Base-by-base conservation (phyloP, 2,329 filamentous ascomycete species). In the Arthrobotrys conoides region DNA sequence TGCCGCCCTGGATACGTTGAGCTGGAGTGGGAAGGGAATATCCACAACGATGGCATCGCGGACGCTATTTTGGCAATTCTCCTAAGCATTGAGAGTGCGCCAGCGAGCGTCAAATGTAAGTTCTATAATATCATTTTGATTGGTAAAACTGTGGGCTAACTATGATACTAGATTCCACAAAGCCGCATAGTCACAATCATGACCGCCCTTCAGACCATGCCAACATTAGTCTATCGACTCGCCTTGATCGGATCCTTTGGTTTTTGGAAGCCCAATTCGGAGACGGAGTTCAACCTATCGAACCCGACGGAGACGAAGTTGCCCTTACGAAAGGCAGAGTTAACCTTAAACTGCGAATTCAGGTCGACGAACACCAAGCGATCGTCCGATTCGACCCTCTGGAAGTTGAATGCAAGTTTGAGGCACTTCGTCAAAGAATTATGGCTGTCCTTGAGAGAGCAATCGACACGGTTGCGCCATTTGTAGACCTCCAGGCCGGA, bases 251-350 rank as follows among this genome's bases (percentile, higher is more conserved):
- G 38, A 90, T 99, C 20, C 92, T 96, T 85, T 93, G 97, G 90
- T 97, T 99, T 86, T 91, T 99, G 14, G 96, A 99, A 86, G 93
- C 94, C 1, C 96, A 99, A 84, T 99, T 99, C 83, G 96, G 96
- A 79, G 91, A 96, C 80, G 91, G 93, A 76, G 90, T 98, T 71
- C 87, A 89, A 0, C 94, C 95, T 3, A 92, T 98, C 81, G 88
- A 91, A 22, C 86, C 80, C 2, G 46, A 86, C 85, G 83, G 86
- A 93, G 76, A 88, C 1, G 83, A 83, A 12, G 83, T 83, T 16
- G 83, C 83, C 12, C 83, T 84, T 18, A 83, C 82, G 5, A 84
- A 84, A 41, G 83, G 83, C 20, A 83, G 84, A 0, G 84, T 85
- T 83, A 82, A 83, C 22, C 53, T 83, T 24, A 83, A 84, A 44